Evolutionary conservation across 1,139 yeast genomes (phyloP).

Genomic region (Oligophagozyma castellii): DNA sequence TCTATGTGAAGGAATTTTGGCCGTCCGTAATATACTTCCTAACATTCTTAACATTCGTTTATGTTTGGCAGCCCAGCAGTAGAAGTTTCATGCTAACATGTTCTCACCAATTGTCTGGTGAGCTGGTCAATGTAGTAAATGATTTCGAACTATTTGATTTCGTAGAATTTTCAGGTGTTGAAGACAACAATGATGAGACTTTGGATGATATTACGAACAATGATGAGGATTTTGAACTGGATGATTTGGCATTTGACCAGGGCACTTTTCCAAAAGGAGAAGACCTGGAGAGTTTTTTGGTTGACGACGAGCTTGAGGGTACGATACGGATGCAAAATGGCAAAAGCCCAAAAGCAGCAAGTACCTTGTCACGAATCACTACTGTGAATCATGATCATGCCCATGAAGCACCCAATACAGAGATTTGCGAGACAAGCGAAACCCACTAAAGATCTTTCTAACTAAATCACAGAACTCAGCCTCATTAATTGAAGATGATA

Average conservation of each 20-base stretch:
- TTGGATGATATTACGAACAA: conserved; percentile 1
- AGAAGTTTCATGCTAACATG: conserved; percentile 87
- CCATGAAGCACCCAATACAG: too few species aligned
- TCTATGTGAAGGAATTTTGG: conserved; percentile 83
- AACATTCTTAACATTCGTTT: conserved; percentile 69
- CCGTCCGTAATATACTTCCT: conserved; percentile 74
- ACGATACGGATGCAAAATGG: too few species aligned
- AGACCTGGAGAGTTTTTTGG: conserved; percentile 1
- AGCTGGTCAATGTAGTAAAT: conserved; percentile 54
- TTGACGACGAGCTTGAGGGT: conserved; percentile 1
- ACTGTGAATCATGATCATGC: too few species aligned
- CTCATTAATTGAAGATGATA: too few species aligned
- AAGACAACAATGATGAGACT: background rate
- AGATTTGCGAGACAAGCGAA: too few species aligned
- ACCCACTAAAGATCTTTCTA: too few species aligned
- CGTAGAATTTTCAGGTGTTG: background rate
- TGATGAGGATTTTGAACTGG: conserved; percentile 1
- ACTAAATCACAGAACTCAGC: too few species aligned
- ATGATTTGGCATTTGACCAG: background rate
- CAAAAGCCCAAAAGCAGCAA: too few species aligned
- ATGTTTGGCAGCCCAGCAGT: conserved; percentile 93
- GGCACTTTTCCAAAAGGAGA: conserved; percentile 1
- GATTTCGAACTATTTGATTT: conserved; percentile 37
- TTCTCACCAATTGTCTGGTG: conserved; percentile 77
- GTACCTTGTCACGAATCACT: too few species aligned